Base-by-base conservation (phyloP, 768 basidiomycete genomes). In the Astraeus odoratus region DNA sequence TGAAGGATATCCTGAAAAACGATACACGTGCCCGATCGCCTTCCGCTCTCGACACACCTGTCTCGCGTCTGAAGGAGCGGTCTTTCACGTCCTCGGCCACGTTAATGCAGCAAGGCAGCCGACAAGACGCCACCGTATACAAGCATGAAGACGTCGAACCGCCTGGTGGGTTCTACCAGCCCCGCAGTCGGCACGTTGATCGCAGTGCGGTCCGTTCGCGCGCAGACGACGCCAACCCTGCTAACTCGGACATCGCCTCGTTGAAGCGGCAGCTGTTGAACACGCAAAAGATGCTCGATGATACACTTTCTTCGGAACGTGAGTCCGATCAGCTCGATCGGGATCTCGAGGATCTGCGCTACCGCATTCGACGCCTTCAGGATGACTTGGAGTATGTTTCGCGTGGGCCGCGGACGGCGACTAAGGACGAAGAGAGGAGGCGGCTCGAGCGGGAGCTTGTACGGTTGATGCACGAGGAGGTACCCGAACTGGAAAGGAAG, bases 311-410 rank as follows among this genome's bases (percentile, higher is more conserved):
- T n/a, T 79, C 73, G 16, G 79, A 78, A 43, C 78, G 71, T 2
- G 93, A 95, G 49, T 93, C 97, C 56, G 93, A 96, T 45, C 85
- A 75, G 40, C 72, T 99, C n/a, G 89, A 94, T 43, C 76, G 83
- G 36, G 96, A 98, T 65, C 75, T 96, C 67, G 78, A 83, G 6
- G 89, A 94, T 51, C 68, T 99, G 38, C 80, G 78, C 35, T 90
- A 89, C 57, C 78, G 85, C 23, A 90, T 96, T 37, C 80, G 81
- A 57, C 72, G 93, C 18, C 76, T 99, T 4, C 83, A 89, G 57
- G 91, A 96, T 40, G 95, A 98, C 61, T 69, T 99, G 24, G 92
- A 96, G 33, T 88, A 93, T 52, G 80, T 83, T 43, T 78, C 81
- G 2, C 78, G 83, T 6, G 86, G 90, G 0, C 80, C 90, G 1